A percentile compares a stretch with the other conserved stretches of the same genome.
Conservation (phyloP, 2,329 filamentous ascomycete genomes). For the Trichophyton equinum region DNA sequence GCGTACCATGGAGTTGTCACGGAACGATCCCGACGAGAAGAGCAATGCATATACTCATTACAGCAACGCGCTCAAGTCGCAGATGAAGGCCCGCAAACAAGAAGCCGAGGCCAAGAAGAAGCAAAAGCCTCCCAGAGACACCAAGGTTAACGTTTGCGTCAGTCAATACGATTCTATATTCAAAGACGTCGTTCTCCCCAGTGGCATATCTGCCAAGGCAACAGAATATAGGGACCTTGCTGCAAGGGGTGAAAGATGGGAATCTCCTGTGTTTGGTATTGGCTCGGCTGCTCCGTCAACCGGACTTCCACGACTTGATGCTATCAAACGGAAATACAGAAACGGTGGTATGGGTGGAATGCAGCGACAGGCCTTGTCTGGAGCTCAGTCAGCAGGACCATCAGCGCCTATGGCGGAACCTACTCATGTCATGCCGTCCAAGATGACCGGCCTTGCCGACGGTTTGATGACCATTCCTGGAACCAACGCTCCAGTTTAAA, state of each 20-base stretch:
- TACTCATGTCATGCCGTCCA: background rate
- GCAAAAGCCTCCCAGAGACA: conserved; percentile 42
- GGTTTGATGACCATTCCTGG: conserved; percentile 1
- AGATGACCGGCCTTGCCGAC: background rate
- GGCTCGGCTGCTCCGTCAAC: conserved; percentile 61
- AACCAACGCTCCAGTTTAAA: conserved; percentile 1
- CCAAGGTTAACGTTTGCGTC: conserved; percentile 68
- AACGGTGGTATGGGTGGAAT: background rate
- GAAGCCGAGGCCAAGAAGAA: conserved; percentile 61
- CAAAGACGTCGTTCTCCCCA: conserved; percentile 71
- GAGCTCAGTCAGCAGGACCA: background rate
- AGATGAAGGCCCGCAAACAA: conserved; percentile 62
- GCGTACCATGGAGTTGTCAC: conserved; percentile 52
- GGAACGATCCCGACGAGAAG: conserved; percentile 56
- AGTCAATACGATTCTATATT: conserved; percentile 88
- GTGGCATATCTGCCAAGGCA: conserved; percentile 83
- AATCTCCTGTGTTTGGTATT: conserved; percentile 85
- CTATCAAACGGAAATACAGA: conserved; percentile 44
- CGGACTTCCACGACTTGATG: conserved; percentile 50
- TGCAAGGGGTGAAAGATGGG: conserved; percentile 80
- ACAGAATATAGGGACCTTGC: conserved; percentile 86
- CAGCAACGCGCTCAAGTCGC: conserved; percentile 58
- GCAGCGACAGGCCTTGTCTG: background rate
- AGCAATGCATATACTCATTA: conserved; percentile 84
- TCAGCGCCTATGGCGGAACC: background rate